phyloP scores from a whole-genome alignment of 441 rosid genomes.

The Manihot esculenta region DNA sequence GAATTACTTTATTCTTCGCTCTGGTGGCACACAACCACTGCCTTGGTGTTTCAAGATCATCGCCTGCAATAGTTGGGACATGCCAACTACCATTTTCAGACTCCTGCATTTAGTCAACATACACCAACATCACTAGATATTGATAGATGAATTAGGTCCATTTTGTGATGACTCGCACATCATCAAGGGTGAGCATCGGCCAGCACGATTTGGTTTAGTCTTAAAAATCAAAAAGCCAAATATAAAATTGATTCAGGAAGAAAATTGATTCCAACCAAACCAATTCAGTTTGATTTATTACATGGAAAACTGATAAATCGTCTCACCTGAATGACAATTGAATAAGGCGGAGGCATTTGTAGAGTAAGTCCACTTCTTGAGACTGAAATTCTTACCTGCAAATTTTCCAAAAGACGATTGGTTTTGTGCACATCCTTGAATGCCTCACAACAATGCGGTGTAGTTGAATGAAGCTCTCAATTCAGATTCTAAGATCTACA shows the following conservation, averaged over 20 bases:
- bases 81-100: constrained; percentile 90
- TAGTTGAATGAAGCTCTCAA: not conserved
- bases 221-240: too few relatives aligned
- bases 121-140: not conserved
- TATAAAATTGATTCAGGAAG: too few relatives aligned
- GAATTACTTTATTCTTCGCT: constrained; percentile 16
- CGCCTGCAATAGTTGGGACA: constrained; percentile 57
- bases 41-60: constrained; percentile 67
- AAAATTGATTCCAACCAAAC: too few relatives aligned
- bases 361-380: constrained; percentile 45
- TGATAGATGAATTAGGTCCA: not conserved
- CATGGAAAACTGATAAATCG: constrained; percentile 3
- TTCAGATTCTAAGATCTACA: not conserved
- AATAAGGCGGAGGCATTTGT: constrained; percentile 91
- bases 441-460: not conserved
- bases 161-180: not conserved
- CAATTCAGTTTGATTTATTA: too few relatives aligned
- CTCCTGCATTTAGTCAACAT: constrained; percentile 51
- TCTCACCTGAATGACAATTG: constrained; percentile 83
- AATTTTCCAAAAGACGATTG: constrained; percentile 10
- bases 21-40: constrained; percentile 81
- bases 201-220: too few relatives aligned
- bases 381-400: constrained; percentile 68
- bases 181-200: too few relatives aligned
- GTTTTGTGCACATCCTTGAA: constrained; percentile 1